A percentile compares a stretch with the other conserved stretches of the same genome.
Conservation (phyloP, 140 eudicot genomes). For the Bidens hawaiensis region DNA sequence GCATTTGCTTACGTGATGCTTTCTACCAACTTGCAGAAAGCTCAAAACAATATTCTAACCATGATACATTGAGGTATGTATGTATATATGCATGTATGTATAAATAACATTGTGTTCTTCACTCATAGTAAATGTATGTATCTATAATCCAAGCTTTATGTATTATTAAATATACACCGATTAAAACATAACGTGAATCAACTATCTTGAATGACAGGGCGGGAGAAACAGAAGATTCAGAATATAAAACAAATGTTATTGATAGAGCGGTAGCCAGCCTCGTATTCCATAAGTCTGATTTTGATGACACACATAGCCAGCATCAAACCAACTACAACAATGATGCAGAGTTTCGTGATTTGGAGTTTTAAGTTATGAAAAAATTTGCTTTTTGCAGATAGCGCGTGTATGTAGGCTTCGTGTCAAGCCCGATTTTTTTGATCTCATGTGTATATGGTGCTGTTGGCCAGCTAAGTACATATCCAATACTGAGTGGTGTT, state of each 20-base stretch:
- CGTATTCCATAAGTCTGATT: constrained; percentile 47
- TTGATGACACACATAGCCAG: constrained; percentile 11
- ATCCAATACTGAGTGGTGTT: constrained; percentile 30
- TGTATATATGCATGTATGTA: no score
- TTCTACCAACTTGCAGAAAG: constrained; percentile 81
- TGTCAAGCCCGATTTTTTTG: constrained; percentile 1
- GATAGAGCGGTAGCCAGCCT: constrained; percentile 75
- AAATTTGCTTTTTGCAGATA: constrained; percentile 16
- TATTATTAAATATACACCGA: no score
- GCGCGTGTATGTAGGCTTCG: constrained; percentile 4
- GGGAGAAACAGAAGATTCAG: constrained; percentile 29
- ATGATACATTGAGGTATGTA: constrained; percentile 38
- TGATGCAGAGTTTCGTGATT: constrained; percentile 27
- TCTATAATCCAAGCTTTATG: neutral
- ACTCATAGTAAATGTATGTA: neutral
- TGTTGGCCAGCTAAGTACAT: constrained; percentile 21
- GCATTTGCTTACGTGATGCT: constrained; percentile 80
- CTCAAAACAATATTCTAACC: constrained; percentile 39
- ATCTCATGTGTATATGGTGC: constrained; percentile 23
- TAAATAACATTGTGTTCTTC: constrained; percentile 1
- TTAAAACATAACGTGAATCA: neutral
- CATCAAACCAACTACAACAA: constrained; percentile 21
- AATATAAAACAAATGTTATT: constrained; percentile 51
- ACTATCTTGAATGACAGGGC: constrained; percentile 34
- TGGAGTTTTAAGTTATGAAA: constrained; percentile 15